Conservation (phyloP, 306 rosid genomes). For the Cucumis cinereus region DNA sequence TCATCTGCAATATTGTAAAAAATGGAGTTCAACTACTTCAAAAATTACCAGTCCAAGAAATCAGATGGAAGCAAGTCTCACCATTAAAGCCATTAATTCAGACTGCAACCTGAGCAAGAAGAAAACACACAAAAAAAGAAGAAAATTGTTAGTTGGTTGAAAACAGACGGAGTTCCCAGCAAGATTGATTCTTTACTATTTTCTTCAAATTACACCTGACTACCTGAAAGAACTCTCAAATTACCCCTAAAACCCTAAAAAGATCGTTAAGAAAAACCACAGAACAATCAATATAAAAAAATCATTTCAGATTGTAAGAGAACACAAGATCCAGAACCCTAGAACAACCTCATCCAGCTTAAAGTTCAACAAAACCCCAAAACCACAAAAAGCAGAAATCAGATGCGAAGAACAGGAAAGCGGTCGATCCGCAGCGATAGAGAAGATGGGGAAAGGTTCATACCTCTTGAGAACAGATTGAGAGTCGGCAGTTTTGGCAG, state of each 20-base stretch:
- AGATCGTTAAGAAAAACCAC: not conserved
- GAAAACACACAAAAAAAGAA: not conserved
- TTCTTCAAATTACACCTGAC: not conserved
- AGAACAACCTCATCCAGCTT: not conserved
- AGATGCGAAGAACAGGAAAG: not conserved
- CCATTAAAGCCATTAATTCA: constrained; percentile 95
- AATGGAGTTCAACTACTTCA: not conserved
- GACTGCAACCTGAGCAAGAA: constrained; percentile 64
- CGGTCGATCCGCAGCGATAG: not conserved
- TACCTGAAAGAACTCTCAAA: not conserved
- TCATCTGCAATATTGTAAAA: constrained; percentile 41
- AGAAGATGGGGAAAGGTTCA: not conserved
- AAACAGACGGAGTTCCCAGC: not conserved
- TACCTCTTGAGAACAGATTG: constrained; percentile 85
- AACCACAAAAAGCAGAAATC: not conserved
- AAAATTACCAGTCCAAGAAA: not conserved
- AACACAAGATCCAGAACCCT: not conserved
- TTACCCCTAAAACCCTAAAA: not conserved
- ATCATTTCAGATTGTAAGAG: not conserved
- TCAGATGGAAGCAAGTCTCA: constrained; percentile 16
- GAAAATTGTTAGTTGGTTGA: not conserved
- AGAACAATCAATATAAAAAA: not conserved
- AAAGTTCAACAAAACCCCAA: not conserved
- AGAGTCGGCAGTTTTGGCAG: constrained; percentile 49
- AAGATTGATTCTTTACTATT: not conserved